Conservation (phyloP, 805 yeast genomes). For the Candida maltosa region DNA sequence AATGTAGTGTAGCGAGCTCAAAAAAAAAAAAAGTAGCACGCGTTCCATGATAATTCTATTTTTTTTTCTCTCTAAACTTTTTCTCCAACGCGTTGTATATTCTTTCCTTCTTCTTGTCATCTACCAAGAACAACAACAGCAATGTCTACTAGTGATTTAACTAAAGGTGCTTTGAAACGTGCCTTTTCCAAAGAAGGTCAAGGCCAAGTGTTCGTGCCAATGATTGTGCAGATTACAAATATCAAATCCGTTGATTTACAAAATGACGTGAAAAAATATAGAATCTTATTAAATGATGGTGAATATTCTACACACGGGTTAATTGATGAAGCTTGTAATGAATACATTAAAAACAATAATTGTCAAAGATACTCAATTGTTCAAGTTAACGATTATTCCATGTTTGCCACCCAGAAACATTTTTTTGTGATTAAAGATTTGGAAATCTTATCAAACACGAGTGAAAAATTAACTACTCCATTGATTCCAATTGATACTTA, state of each 20-base stretch:
- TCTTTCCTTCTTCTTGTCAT: no score
- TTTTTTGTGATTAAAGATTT: conserved; percentile 47
- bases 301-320: conserved; percentile 33
- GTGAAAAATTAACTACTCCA: conserved; percentile 29
- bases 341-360: conserved; percentile 37
- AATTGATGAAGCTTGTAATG: conserved; percentile 40
- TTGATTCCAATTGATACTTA: conserved; percentile 44
- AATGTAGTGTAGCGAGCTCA: no score
- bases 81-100: neutral
- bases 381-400: conserved; percentile 36
- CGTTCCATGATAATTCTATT: no score
- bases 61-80: no score
- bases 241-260: conserved; percentile 23
- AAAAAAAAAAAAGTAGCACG: no score
- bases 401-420: conserved; percentile 47
- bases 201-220: conserved; percentile 17
- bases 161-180: conserved; percentile 22
- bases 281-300: conserved; percentile 40
- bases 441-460: conserved; percentile 37
- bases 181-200: conserved; percentile 18
- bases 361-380: conserved; percentile 45
- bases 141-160: no score
- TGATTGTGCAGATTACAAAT: conserved; percentile 32
- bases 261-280: conserved; percentile 22
- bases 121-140: no score